Evolutionary conservation across 345 rosid species (phyloP).

Genomic region (Corchorus olitorius): DNA sequence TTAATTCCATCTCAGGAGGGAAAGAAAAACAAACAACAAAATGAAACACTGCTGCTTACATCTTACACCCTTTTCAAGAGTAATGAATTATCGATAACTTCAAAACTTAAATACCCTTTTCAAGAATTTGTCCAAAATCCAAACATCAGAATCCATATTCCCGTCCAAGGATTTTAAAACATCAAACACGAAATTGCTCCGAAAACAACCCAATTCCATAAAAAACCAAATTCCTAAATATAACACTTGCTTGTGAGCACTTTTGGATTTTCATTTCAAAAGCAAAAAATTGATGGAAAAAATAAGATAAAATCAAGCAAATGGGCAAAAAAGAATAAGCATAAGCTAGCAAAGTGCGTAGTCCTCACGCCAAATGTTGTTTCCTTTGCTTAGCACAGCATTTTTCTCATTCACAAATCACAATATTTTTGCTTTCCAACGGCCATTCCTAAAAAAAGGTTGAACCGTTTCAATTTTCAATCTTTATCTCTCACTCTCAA

Average conservation of each 20-base stretch:
- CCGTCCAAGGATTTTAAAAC: background rate
- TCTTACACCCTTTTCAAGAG: background rate
- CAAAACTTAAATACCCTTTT: background rate
- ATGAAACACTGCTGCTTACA: background rate
- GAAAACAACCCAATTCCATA: background rate
- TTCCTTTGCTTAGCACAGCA: background rate
- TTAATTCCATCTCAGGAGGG: background rate
- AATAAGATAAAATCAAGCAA: background rate
- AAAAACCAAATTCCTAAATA: background rate
- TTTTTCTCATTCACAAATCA: slow-evolving; percentile 34
- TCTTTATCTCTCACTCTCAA: background rate
- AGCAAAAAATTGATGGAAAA: background rate
- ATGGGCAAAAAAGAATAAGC: background rate
- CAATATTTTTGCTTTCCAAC: slow-evolving; percentile 41
- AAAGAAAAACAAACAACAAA: background rate
- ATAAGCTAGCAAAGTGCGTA: background rate
- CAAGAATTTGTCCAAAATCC: background rate
- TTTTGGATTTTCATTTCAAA: background rate
- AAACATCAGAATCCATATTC: slow-evolving; percentile 1
- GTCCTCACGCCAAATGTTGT: slow-evolving; percentile 23
- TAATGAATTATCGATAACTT: too few species aligned
- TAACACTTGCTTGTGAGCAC: background rate
- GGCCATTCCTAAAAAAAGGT: slow-evolving; percentile 21
- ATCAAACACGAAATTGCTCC: slow-evolving; percentile 14
- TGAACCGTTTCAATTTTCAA: slow-evolving; percentile 31